Percentiles rank a stretch among this genome's conserved stretches.
phyloP scores from a whole-genome alignment of 2,329 filamentous ascomycete genomes.

The Microdochium trichocladiopsis region DNA sequence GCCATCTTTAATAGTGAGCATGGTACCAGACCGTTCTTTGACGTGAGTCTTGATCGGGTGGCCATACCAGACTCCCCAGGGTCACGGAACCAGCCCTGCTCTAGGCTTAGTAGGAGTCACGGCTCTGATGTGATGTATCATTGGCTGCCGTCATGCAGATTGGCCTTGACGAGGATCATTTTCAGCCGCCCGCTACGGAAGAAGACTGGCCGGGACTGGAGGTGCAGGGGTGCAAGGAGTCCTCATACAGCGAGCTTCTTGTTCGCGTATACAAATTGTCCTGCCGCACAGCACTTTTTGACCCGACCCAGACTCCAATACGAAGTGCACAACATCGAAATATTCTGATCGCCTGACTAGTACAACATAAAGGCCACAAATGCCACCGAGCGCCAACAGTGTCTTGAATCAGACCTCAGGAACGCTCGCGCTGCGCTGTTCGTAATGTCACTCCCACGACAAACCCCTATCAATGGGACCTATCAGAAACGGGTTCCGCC shows the following conservation, averaged over 20 bases:
- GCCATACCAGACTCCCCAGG: too few relatives aligned
- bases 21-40: too few relatives aligned
- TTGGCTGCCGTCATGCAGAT: neutral
- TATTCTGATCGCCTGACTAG: too few relatives aligned
- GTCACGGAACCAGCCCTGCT: too few relatives aligned
- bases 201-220: neutral
- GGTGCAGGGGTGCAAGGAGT: neutral
- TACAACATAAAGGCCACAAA: neutral
- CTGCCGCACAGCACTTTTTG: too few relatives aligned
- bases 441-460: neutral
- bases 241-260: neutral
- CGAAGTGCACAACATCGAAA: neutral
- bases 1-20: too few relatives aligned
- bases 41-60: too few relatives aligned
- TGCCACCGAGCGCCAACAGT: neutral
- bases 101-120: too few relatives aligned
- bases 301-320: too few relatives aligned
- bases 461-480: neutral
- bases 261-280: neutral
- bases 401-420: neutral
- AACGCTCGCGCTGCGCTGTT: neutral
- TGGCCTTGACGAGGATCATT: neutral
- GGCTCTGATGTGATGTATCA: neutral
- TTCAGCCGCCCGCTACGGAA: neutral
- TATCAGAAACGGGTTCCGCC: neutral